These are phyloP conservation scores for Symbiodinium pilosum DNA, from an alignment of 73 alveolate genomes.

Conservation along the genomic window DNA sequence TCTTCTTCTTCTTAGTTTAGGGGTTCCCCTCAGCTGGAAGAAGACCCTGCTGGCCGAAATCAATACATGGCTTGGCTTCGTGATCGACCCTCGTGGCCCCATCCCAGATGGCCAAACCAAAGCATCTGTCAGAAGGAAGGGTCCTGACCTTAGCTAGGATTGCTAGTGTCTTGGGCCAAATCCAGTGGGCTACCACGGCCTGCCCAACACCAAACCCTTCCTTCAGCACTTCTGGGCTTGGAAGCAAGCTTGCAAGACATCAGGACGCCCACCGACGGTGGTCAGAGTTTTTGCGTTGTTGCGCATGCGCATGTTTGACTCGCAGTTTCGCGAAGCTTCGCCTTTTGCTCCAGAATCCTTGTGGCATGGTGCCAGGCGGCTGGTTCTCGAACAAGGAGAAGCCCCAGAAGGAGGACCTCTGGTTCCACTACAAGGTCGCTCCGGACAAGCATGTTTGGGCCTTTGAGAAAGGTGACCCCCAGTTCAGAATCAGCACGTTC, in stretches of 20 bases:
- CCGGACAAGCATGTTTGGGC: background rate
- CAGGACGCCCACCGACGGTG: background rate
- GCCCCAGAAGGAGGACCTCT: background rate
- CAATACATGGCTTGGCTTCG: background rate
- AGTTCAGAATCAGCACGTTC: background rate
- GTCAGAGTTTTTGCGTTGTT: background rate
- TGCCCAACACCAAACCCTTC: background rate
- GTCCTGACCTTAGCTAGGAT: background rate
- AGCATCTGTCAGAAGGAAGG: no score
- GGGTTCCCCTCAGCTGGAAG: background rate
- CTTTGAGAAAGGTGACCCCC: background rate
- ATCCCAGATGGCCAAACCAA: no score
- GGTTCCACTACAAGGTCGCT: background rate
- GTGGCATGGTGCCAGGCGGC: slow-evolving; percentile 13
- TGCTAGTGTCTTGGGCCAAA: background rate
- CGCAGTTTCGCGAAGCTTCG: background rate
- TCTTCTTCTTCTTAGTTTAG: background rate
- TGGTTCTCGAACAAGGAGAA: slow-evolving; percentile 15
- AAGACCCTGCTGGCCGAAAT: background rate
- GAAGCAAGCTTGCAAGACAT: background rate
- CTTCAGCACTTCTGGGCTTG: background rate
- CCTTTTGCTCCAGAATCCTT: background rate
- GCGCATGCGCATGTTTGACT: background rate
- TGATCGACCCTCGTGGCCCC: background rate
- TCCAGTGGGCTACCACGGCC: slow-evolving; percentile 12